Evolutionary conservation across 345 rosid genomes (phyloP).

Genomic region (Dipteronia dyeriana): DNA sequence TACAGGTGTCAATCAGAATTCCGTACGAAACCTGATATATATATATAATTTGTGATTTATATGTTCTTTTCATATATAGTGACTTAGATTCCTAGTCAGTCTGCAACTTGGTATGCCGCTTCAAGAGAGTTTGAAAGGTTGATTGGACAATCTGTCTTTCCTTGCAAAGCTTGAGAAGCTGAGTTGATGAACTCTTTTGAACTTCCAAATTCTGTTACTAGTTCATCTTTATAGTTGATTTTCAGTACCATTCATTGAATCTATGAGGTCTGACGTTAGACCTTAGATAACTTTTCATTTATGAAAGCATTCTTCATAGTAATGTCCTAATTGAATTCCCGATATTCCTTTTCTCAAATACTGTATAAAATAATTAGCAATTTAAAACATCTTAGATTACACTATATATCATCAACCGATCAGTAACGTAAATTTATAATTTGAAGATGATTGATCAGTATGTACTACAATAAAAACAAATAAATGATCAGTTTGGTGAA

Average conservation of each 20-base stretch:
- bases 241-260: no score
- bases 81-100: constrained; percentile 43
- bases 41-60: no score
- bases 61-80: no score
- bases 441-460: constrained; percentile 22
- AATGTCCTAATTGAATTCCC: constrained; percentile 61
- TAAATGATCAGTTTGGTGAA: no score
- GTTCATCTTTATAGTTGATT: not conserved
- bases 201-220: constrained; percentile 41
- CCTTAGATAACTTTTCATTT: constrained; percentile 66
- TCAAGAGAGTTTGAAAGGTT: constrained; percentile 27
- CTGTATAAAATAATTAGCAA: constrained; percentile 21
- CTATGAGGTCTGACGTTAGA: constrained; percentile 29
- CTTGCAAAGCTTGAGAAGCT: constrained; percentile 44
- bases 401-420: no score
- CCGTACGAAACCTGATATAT: no score
- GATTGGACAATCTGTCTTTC: constrained; percentile 16
- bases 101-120: constrained; percentile 45
- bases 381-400: not conserved
- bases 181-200: constrained; percentile 46
- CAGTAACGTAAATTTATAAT: not conserved
- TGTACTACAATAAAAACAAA: no score
- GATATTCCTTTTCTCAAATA: constrained; percentile 34
- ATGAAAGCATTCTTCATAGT: constrained; percentile 56
- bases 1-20: no score